phyloP scores from a whole-genome alignment of 371 early-diverging fungal species.

The Saksenaea vasiformis region DNA sequence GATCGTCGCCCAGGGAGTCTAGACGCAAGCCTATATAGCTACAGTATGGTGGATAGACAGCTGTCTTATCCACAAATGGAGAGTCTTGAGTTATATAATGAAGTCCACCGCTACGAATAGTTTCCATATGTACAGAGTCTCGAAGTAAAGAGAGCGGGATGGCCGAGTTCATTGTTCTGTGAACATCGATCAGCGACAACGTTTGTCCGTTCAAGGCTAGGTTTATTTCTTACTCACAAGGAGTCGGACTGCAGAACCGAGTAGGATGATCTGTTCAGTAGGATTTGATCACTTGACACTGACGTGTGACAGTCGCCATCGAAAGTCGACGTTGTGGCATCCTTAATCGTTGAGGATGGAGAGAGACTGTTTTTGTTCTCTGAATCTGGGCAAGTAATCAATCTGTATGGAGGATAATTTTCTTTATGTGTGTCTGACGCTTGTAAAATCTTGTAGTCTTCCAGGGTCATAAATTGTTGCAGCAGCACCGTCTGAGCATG shows the following conservation, averaged over 20 bases:
- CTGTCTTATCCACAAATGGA: not conserved
- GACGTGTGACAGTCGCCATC: not conserved
- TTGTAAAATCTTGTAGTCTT: not conserved
- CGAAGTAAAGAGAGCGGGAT: slow-evolving; percentile 1
- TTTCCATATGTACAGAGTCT: slow-evolving; percentile 10
- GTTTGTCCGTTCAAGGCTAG: not conserved
- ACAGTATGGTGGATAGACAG: slow-evolving; percentile 7
- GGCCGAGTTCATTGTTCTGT: not conserved
- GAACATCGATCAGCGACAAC: not conserved
- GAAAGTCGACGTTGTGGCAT: not conserved
- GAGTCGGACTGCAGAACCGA: not conserved
- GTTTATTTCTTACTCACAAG: slow-evolving; percentile 2
- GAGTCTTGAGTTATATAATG: not conserved
- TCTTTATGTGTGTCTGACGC: not conserved
- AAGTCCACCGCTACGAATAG: slow-evolving; percentile 4
- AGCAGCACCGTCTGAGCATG: slow-evolving; percentile 14
- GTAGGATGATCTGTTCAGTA: slow-evolving; percentile 10
- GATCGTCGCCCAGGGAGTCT: slow-evolving; percentile 6
- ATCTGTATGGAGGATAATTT: not conserved
- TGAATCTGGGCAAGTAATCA: not conserved
- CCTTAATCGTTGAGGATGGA: slow-evolving; percentile 1
- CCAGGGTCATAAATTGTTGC: slow-evolving; percentile 15
- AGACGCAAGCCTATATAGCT: slow-evolving; percentile 1
- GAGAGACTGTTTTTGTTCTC: not conserved
- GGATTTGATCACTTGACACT: slow-evolving; percentile 4